Conservation (phyloP, 2,329 filamentous ascomycete species). For the Bimuria novae-zelandiae region DNA sequence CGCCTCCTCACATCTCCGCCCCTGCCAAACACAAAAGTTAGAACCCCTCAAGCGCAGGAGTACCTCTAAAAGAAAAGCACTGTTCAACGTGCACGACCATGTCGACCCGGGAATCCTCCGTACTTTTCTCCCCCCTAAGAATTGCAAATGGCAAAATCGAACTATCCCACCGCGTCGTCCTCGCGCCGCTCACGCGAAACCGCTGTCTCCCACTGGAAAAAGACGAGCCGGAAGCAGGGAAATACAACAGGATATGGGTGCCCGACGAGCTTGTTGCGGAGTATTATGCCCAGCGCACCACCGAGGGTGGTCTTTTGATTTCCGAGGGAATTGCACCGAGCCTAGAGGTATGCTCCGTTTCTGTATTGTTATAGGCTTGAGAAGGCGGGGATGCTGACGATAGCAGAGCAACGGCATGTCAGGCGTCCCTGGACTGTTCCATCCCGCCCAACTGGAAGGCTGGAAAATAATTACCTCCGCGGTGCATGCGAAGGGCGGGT, state of each 20-base stretch:
- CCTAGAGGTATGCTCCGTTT: conserved; percentile 45
- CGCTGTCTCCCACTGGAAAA: conserved; percentile 51
- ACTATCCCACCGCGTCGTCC: conserved; percentile 39
- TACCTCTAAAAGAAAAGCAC: not conserved
- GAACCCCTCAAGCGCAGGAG: too few relatives aligned
- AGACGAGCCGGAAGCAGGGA: conserved; percentile 44
- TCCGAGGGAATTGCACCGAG: conserved; percentile 60
- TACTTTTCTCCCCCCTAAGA: conserved; percentile 39
- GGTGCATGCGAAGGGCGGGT: conserved; percentile 55
- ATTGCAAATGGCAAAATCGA: conserved; percentile 39
- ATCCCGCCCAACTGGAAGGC: conserved; percentile 48
- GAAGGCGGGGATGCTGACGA: too few relatives aligned
- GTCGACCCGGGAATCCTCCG: not conserved
- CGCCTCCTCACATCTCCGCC: too few relatives aligned
- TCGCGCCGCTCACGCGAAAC: conserved; percentile 45
- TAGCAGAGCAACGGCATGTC: conserved; percentile 37
- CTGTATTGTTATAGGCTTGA: too few relatives aligned
- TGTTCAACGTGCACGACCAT: not conserved
- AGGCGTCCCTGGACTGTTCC: conserved; percentile 33
- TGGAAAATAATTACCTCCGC: conserved; percentile 55
- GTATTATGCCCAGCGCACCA: conserved; percentile 58
- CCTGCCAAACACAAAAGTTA: too few relatives aligned
- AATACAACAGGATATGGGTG: conserved; percentile 55
- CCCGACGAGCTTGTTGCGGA: conserved; percentile 48
- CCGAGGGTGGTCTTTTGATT: conserved; percentile 60